Evolutionary conservation across 2,329 filamentous ascomycete species (phyloP), one percentile per base, ranked within the genome.

Genomic region (Nectriaceae sp.): DNA sequence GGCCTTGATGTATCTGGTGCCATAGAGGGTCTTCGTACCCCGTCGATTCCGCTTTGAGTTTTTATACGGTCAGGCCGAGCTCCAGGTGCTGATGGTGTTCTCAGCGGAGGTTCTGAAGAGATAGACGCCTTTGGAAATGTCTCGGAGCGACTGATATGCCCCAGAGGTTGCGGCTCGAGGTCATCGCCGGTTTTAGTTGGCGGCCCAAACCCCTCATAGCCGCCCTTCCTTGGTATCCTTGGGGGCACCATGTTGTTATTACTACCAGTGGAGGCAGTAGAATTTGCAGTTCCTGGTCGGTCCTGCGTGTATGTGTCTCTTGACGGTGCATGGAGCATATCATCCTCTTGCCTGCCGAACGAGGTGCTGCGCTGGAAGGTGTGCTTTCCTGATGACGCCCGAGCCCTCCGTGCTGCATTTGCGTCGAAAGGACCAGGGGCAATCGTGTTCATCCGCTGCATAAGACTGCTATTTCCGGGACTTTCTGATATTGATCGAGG

Each of bases 371-470:
- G 60, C 57, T 4, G 68, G 59, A 24, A 70, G 69, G 1, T 66
- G 62, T 36, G 72, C 71, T 13, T 63, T 60, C n/a, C 56, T 57
- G 21, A 55, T 21, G 18, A 18, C 5, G 8, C 10, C 48, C 3
- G 68, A 63, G 22, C 66, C 33, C 68, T 70, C 55, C 70, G 68
- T 53, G 62, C 69, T 24, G 76, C 65, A 54, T 84, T 69, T 24
- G 76, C 65, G 54, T 84, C 82, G 58, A 89, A 88, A 0, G 86
- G 85, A 0, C 84, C 85, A 1, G 85, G 82, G 2, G 82, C 76
- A 60, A 89, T 85, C 8, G 73, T 78, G 56, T 88, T 80, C 76
- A 89, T 82, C 43, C 83, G 79, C 53, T 81, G 77, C 57, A 87
- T 61, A 21, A 89, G 60, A 31, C 63, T 73, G 5, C 65, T 55